Percentiles rank a stretch among this genome's conserved stretches.
These are phyloP conservation scores for Epichloe aotearoae DNA, from an alignment of 2,329 filamentous ascomycete species.

Conservation along the genomic window DNA sequence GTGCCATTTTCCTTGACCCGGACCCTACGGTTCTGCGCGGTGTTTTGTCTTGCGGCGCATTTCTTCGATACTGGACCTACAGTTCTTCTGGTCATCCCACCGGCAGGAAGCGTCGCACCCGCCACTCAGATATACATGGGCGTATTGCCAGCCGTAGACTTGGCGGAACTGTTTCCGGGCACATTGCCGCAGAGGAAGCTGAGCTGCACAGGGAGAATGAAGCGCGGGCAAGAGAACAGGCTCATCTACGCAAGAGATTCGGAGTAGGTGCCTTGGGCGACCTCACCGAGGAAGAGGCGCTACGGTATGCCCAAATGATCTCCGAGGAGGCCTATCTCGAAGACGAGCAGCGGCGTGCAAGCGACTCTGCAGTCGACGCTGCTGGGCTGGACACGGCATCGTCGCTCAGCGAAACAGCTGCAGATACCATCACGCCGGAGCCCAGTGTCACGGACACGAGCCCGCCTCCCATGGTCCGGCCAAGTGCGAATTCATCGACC, in stretches of 20 bases:
- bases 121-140: slow-evolving; percentile 50
- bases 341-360: slow-evolving; percentile 44
- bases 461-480: slow-evolving; percentile 14
- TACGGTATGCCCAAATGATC: slow-evolving; percentile 52
- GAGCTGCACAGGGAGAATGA: slow-evolving; percentile 66
- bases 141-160: slow-evolving; percentile 37
- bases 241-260: slow-evolving; percentile 64
- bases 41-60: slow-evolving; percentile 73
- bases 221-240: slow-evolving; percentile 51
- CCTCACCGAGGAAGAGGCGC: slow-evolving; percentile 51
- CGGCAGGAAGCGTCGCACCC: slow-evolving; percentile 64
- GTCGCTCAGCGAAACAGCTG: slow-evolving; percentile 27
- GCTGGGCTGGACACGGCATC: slow-evolving; percentile 30
- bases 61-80: slow-evolving; percentile 87
- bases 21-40: slow-evolving; percentile 77
- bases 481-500: neutral
- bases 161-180: slow-evolving; percentile 59
- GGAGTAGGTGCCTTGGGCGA: slow-evolving; percentile 60
- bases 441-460: slow-evolving; percentile 33
- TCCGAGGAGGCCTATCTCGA: slow-evolving; percentile 45
- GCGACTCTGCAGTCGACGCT: slow-evolving; percentile 36
- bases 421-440: slow-evolving; percentile 41
- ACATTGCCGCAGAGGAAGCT: slow-evolving; percentile 74
- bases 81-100: slow-evolving; percentile 68
- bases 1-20: slow-evolving; percentile 75